phyloP scores from a whole-genome alignment of 495 filamentous ascomycete species.

The Penicillium turbatum region DNA sequence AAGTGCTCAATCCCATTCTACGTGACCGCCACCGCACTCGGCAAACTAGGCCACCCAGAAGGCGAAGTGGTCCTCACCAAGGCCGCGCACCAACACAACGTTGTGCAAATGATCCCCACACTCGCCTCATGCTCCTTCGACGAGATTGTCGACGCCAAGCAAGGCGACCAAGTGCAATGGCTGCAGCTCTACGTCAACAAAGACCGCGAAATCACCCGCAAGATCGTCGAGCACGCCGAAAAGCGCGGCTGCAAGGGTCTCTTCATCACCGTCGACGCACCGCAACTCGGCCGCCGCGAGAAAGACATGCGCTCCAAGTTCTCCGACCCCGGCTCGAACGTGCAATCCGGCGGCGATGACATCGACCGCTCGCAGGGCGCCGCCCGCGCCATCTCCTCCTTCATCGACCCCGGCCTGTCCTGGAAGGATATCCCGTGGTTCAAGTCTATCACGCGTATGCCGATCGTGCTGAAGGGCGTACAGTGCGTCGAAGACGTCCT shows the following conservation, averaged over 20 bases:
- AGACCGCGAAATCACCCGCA: conserved; percentile 82
- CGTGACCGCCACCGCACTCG: conserved; percentile 86
- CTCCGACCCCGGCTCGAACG: conserved; percentile 75
- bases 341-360: conserved; percentile 62
- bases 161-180: conserved; percentile 87
- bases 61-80: conserved; percentile 87
- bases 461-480: conserved; percentile 93
- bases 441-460: conserved; percentile 87
- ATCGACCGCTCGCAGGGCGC: conserved; percentile 89
- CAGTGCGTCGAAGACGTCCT: conserved; percentile 95
- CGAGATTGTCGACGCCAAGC: conserved; percentile 84
- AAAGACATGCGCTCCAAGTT: conserved; percentile 96
- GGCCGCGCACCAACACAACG: conserved; percentile 77
- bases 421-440: conserved; percentile 99
- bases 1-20: conserved; percentile 83
- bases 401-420: conserved; percentile 86
- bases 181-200: conserved; percentile 98
- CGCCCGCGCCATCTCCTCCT: conserved; percentile 85
- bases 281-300: conserved; percentile 89
- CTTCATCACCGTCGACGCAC: conserved; percentile 98
- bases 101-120: conserved; percentile 96
- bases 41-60: conserved; percentile 84
- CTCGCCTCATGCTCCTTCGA: conserved; percentile 97
- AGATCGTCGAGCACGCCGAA: conserved; percentile 90
- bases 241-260: conserved; percentile 88